Evolutionary conservation across 345 rosid species (phyloP), one percentile per base, ranked within the genome.

Genomic region (Bretschneidera sinensis): DNA sequence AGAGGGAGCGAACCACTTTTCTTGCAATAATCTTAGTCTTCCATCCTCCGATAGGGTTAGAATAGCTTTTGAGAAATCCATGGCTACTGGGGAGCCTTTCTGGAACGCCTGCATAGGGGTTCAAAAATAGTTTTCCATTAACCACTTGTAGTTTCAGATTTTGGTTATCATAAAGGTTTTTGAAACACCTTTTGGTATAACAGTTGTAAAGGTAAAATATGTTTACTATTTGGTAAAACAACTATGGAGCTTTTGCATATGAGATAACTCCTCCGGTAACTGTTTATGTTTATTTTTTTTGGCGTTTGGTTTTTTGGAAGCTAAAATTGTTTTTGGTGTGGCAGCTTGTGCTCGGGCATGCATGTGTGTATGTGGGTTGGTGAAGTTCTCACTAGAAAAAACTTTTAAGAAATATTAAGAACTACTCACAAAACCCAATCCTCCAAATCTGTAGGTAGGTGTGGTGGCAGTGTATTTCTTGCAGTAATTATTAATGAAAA

Each of bases 351-450:
- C n/a, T n/a, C n/a, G n/a, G n/a, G n/a, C n/a, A n/a, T n/a, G n/a
- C n/a, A n/a, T n/a, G n/a, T n/a, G n/a, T n/a, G n/a, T n/a, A n/a
- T n/a, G n/a, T n/a, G n/a, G n/a, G n/a, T n/a, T n/a, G n/a, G n/a
- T n/a, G n/a, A n/a, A n/a, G n/a, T n/a, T n/a, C n/a, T n/a, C n/a
- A n/a, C n/a, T n/a, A n/a, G 33, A 28, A 28, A 28, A 28, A 2
- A 3, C 33, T 28, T 3, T 28, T 8, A 16, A 17, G 23, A 35
- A 49, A 51, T 16, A 48, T 2, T 13, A 49, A 10, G 1, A 14
- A 18, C n/a, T 61, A 78, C 84, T 80, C 43, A 82, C 88, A 45
- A 82, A 82, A 69, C 77, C 88, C 9, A 85, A 54, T 51, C 91
- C 91, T 33, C 88, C 86, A 53, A 78, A 82, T 73, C 76, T 78